Percentiles rank a stretch among this genome's conserved stretches.
Conservation (phyloP, 75 land plant species). For the Cryptomeria japonica region DNA sequence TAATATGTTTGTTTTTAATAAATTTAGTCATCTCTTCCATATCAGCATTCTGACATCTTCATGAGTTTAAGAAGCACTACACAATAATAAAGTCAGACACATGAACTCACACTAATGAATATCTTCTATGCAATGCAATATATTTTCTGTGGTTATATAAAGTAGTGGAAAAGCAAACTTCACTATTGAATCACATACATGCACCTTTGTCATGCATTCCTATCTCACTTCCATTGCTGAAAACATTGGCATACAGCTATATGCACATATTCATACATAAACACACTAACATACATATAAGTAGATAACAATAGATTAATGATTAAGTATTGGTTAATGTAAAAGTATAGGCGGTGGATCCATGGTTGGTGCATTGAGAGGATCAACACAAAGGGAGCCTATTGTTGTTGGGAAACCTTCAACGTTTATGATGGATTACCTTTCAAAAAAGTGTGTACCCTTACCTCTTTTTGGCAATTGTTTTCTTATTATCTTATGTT, state of each 20-base stretch:
- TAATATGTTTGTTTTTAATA: not conserved
- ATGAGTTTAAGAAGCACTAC: not conserved
- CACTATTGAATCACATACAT: not conserved
- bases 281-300: not conserved
- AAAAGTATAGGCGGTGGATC: conserved; percentile 58
- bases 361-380: conserved; percentile 71
- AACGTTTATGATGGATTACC: conserved; percentile 76
- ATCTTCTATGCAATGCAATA: not conserved
- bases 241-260: not conserved
- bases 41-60: not conserved
- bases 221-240: not conserved
- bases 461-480: not conserved
- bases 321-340: not conserved
- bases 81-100: not conserved
- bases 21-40: not conserved
- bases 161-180: not conserved
- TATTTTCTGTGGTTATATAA: not conserved
- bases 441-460: conserved; percentile 46
- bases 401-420: conserved; percentile 72
- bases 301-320: not conserved
- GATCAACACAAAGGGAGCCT: conserved; percentile 68
- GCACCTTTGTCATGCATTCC: not conserved
- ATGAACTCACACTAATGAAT: not conserved
- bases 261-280: not conserved
- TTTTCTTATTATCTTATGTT: not conserved